phyloP scores from a whole-genome alignment of 2,329 filamentous ascomycete species.

The Mycosphaerella sp. region DNA sequence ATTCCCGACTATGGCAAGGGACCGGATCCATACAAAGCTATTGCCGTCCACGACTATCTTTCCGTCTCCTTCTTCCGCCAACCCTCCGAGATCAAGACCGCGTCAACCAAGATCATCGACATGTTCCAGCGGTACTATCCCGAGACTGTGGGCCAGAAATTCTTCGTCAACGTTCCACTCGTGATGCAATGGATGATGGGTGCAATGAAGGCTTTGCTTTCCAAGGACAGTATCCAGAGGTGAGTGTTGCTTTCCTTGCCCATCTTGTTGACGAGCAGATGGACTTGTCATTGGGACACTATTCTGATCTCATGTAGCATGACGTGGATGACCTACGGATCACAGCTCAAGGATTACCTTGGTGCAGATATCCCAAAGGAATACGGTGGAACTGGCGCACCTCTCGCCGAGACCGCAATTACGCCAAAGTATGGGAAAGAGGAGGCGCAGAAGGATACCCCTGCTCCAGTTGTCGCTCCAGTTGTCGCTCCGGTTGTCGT shows the following conservation, averaged over 20 bases:
- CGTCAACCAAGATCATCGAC: conserved; percentile 73
- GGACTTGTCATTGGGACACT: conserved; percentile 27
- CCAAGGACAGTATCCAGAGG: conserved; percentile 46
- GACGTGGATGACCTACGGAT: too few relatives aligned
- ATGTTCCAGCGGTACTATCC: conserved; percentile 79
- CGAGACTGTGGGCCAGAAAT: conserved; percentile 83
- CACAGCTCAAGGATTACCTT: too few relatives aligned
- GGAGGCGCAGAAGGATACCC: conserved; percentile 2
- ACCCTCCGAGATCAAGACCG: conserved; percentile 67
- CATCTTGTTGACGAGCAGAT: conserved; percentile 42
- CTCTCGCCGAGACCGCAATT: conserved; percentile 42
- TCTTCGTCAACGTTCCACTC: conserved; percentile 87
- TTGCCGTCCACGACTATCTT: conserved; percentile 91
- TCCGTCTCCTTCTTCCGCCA: conserved; percentile 79
- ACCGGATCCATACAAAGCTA: conserved; percentile 78
- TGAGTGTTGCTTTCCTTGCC: conserved; percentile 33
- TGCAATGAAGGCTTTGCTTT: conserved; percentile 42
- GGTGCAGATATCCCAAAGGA: conserved; percentile 53
- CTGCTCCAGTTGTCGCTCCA: conserved; percentile 2
- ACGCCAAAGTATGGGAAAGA: conserved; percentile 34
- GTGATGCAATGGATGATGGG: conserved; percentile 73
- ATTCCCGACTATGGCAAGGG: conserved; percentile 62
- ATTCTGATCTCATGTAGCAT: too few relatives aligned
- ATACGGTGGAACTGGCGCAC: conserved; percentile 68
- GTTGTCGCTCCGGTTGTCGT: too few relatives aligned